A percentile compares a stretch with the other conserved stretches of the same genome.
Evolutionary conservation across 495 filamentous ascomycete genomes (phyloP).

Genomic region (Xylaria palmicola): DNA sequence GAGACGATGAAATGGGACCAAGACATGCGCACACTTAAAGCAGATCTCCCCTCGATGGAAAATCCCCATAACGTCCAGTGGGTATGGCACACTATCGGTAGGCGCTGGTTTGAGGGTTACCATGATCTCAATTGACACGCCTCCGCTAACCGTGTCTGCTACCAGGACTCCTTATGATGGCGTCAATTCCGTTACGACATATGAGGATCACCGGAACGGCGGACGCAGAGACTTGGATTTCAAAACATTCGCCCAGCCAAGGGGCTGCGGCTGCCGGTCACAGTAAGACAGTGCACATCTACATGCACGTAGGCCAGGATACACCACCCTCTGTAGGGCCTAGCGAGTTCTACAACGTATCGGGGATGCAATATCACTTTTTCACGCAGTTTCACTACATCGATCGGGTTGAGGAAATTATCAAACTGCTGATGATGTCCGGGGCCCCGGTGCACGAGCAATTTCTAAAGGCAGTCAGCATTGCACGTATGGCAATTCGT

Average conservation of each 20-base stretch:
- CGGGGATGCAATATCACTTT: neutral
- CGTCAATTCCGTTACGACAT: neutral
- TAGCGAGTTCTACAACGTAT: neutral
- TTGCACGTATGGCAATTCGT: neutral
- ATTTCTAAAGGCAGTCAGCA: neutral
- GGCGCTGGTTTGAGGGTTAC: too few relatives aligned
- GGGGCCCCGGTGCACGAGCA: neutral
- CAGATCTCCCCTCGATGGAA: neutral
- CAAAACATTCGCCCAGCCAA: neutral
- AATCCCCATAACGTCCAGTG: neutral
- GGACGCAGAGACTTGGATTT: too few relatives aligned
- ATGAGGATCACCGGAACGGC: neutral
- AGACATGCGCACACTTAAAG: neutral
- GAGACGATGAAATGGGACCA: neutral
- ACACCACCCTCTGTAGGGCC: neutral
- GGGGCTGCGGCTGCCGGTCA: neutral
- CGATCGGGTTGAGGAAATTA: neutral
- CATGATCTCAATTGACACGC: neutral
- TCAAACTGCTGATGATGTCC: neutral
- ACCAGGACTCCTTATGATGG: neutral
- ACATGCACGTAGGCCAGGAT: too few relatives aligned
- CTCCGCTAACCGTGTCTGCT: neutral
- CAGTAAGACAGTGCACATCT: neutral
- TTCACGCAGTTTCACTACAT: neutral
- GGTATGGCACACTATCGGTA: neutral